Percentiles rank a stretch among this genome's conserved stretches.
Evolutionary conservation across 2,329 filamentous ascomycete species (phyloP).

Genomic region (Colletotrichum tanaceti): DNA sequence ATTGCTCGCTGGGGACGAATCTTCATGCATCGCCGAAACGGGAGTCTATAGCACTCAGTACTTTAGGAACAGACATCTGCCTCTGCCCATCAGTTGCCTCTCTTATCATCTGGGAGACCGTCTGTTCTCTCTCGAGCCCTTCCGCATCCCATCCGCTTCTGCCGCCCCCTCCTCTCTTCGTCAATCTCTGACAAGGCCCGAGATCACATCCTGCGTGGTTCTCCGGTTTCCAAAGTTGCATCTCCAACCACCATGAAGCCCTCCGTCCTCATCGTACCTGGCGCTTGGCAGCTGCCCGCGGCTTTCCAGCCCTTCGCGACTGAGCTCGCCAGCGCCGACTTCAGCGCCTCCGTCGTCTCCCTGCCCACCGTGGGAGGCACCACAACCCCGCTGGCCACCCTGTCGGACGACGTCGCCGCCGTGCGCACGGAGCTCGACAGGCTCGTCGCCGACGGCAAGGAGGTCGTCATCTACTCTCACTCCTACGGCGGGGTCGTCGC

Average conservation of each 20-base stretch:
- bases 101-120: slow-evolving; percentile 7
- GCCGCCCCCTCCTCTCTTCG: background rate
- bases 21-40: slow-evolving; percentile 10
- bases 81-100: slow-evolving; percentile 15
- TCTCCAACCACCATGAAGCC: slow-evolving; percentile 34
- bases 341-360: slow-evolving; percentile 45
- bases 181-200: slow-evolving; percentile 30
- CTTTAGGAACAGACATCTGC: slow-evolving; percentile 30
- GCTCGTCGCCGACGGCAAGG: slow-evolving; percentile 51
- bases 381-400: slow-evolving; percentile 43
- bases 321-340: slow-evolving; percentile 38
- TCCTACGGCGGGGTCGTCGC: slow-evolving; percentile 57
- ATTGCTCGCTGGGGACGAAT: slow-evolving; percentile 21
- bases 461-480: slow-evolving; percentile 57
- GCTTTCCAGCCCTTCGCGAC: slow-evolving; percentile 44
- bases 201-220: slow-evolving; percentile 7
- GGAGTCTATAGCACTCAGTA: slow-evolving; percentile 14
- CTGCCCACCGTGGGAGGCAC: slow-evolving; percentile 50
- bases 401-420: slow-evolving; percentile 49
- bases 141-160: slow-evolving; percentile 2
- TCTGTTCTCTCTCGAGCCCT: slow-evolving; percentile 12
- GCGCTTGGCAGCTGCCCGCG: slow-evolving; percentile 53
- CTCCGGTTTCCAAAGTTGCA: background rate
- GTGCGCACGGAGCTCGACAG: slow-evolving; percentile 46
- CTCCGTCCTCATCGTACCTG: slow-evolving; percentile 53